These are phyloP conservation scores for Phaffomyces thermotolerans DNA, from an alignment of 805 yeast species.

Conservation along the genomic window DNA sequence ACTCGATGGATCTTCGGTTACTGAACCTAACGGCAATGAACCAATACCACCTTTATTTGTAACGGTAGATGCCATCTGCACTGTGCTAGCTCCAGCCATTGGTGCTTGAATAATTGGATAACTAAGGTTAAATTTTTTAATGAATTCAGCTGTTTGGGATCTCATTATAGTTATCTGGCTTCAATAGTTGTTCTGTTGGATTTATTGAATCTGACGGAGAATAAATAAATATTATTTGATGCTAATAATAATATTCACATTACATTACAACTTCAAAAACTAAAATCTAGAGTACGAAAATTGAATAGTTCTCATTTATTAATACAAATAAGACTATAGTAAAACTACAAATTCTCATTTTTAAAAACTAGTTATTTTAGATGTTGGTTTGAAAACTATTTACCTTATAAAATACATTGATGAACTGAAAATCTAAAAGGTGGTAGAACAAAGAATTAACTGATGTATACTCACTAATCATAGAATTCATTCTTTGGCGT, in stretches of 20 bases:
- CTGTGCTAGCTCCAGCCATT: constrained; percentile 51
- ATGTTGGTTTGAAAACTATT: background rate
- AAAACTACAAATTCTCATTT: too few relatives aligned
- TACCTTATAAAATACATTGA: background rate
- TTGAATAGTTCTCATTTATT: too few relatives aligned
- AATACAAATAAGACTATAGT: too few relatives aligned
- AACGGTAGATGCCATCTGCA: constrained; percentile 36
- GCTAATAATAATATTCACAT: too few relatives aligned
- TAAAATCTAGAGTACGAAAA: too few relatives aligned
- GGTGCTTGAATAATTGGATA: constrained; percentile 49
- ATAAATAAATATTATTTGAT: too few relatives aligned
- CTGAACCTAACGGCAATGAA: constrained; percentile 29
- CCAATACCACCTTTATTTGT: constrained; percentile 44
- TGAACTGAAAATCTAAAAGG: background rate
- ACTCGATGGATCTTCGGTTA: constrained; percentile 7
- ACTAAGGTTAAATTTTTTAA: constrained; percentile 24
- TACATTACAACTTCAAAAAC: too few relatives aligned
- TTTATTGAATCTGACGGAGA: too few relatives aligned
- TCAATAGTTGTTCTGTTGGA: too few relatives aligned
- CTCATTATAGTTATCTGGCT: constrained; percentile 9
- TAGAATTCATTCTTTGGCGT: constrained; percentile 75
- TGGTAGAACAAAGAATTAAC: background rate
- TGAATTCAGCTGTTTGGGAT: constrained; percentile 11
- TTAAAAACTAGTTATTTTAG: too few relatives aligned
- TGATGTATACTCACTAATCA: background rate